Conservation (phyloP, 2,329 filamentous ascomycete genomes). For the Cadophora malorum region DNA sequence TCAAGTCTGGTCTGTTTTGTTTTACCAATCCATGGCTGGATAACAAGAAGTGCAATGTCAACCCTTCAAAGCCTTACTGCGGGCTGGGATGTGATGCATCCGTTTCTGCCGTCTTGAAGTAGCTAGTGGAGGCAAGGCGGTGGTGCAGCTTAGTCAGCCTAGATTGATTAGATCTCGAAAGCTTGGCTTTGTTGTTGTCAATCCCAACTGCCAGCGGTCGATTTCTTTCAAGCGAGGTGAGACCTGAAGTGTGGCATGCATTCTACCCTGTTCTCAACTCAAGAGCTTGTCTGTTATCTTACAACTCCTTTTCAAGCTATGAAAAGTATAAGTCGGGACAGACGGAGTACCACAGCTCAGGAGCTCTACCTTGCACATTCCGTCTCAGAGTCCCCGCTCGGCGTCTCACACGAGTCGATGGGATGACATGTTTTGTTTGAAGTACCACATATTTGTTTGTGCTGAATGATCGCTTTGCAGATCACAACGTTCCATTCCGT, state of each 20-base stretch:
- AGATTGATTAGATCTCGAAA: no score
- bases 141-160: neutral
- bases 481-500: neutral
- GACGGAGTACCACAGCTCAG: constrained; percentile 1
- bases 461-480: neutral
- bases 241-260: no score
- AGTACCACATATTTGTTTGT: constrained; percentile 12
- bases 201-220: neutral
- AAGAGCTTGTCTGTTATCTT: neutral
- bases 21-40: constrained; percentile 38
- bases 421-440: constrained; percentile 20
- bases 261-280: neutral
- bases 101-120: constrained; percentile 17
- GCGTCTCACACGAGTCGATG: constrained; percentile 21
- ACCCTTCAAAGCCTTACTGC: constrained; percentile 7
- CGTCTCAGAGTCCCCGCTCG: constrained; percentile 25
- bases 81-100: constrained; percentile 7
- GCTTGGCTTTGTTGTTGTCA: neutral
- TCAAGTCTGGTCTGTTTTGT: constrained; percentile 42
- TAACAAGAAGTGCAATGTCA: constrained; percentile 18
- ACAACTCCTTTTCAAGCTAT: neutral
- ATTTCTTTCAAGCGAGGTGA: neutral
- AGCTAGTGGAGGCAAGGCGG: neutral
- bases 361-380: constrained; percentile 14
- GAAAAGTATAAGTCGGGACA: neutral